These are phyloP conservation scores for Aspergillus quadrilineatus DNA, from an alignment of 2,329 filamentous ascomycete genomes.

Conservation along the genomic window DNA sequence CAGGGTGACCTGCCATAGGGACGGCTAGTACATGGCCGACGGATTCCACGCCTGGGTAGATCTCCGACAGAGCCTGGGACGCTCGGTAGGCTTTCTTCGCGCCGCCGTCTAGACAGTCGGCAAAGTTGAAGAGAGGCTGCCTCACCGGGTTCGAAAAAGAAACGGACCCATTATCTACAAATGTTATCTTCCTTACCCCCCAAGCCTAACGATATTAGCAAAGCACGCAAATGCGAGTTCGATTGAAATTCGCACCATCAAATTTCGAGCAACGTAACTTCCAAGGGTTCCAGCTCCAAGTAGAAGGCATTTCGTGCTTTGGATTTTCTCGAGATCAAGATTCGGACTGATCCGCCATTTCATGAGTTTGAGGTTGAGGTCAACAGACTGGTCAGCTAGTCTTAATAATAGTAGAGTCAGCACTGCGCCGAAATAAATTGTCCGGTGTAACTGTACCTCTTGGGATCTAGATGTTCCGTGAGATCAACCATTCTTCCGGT, in stretches of 20 bases:
- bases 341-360: constrained; percentile 95
- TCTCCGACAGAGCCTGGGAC: constrained; percentile 74
- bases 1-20: constrained; percentile 92
- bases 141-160: constrained; percentile 96
- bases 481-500: constrained; percentile 76
- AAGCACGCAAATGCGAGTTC: neutral
- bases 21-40: constrained; percentile 79
- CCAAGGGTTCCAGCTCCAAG: constrained; percentile 91
- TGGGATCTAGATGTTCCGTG: constrained; percentile 89
- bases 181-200: constrained; percentile 93
- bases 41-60: constrained; percentile 86
- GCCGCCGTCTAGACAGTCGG: constrained; percentile 83
- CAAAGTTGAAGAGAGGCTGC: constrained; percentile 87
- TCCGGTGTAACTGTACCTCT: constrained; percentile 45
- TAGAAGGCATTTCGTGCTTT: constrained; percentile 83
- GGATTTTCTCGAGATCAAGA: constrained; percentile 83
- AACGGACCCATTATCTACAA: constrained; percentile 89
- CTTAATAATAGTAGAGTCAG: constrained; percentile 24
- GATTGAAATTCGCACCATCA: constrained; percentile 57
- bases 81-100: constrained; percentile 79
- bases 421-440: neutral
- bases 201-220: constrained; percentile 58
- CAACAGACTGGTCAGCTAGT: constrained; percentile 89
- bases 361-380: constrained; percentile 96
- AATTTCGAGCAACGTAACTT: constrained; percentile 85